Conservation (phyloP, 1,139 yeast species). For the Candida sp. region DNA sequence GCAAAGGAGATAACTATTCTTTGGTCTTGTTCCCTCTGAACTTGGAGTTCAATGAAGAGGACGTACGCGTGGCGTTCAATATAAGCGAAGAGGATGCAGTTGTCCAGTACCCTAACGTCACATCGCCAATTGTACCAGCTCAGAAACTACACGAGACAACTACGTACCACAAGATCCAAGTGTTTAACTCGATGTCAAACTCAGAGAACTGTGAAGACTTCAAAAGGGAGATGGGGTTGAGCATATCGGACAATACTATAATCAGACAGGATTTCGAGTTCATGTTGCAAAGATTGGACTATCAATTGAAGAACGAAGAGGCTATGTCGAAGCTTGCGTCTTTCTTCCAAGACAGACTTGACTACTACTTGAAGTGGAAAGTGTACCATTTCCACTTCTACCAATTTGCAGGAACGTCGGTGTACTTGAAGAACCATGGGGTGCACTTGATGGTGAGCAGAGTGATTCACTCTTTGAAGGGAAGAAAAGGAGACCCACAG, state of each 20-base stretch:
- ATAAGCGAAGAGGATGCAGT: background rate
- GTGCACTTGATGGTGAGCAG: constrained; percentile 52
- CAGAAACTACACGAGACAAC: constrained; percentile 2
- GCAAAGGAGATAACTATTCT: background rate
- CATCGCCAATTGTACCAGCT: constrained; percentile 5
- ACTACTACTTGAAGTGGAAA: constrained; percentile 22
- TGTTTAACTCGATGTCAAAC: constrained; percentile 5
- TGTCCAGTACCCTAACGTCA: background rate
- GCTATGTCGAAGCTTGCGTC: constrained; percentile 22
- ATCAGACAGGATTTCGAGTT: background rate
- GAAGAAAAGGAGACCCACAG: constrained; percentile 29
- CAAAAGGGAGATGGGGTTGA: constrained; percentile 3
- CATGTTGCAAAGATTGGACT: background rate
- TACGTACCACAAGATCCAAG: constrained; percentile 1
- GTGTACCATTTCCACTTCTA: constrained; percentile 35
- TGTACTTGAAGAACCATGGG: constrained; percentile 49
- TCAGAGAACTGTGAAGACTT: constrained; percentile 2
- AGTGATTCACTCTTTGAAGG: constrained; percentile 30
- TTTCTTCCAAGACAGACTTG: constrained; percentile 22
- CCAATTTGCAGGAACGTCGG: constrained; percentile 52
- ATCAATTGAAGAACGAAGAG: constrained; percentile 20
- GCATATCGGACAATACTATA: constrained; percentile 6
- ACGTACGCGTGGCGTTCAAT: background rate
- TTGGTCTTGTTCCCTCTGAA: background rate
- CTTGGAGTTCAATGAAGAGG: background rate